Evolutionary conservation across 2,329 filamentous ascomycete genomes (phyloP).

Genomic region (Lasiodiplodia theobromae): DNA sequence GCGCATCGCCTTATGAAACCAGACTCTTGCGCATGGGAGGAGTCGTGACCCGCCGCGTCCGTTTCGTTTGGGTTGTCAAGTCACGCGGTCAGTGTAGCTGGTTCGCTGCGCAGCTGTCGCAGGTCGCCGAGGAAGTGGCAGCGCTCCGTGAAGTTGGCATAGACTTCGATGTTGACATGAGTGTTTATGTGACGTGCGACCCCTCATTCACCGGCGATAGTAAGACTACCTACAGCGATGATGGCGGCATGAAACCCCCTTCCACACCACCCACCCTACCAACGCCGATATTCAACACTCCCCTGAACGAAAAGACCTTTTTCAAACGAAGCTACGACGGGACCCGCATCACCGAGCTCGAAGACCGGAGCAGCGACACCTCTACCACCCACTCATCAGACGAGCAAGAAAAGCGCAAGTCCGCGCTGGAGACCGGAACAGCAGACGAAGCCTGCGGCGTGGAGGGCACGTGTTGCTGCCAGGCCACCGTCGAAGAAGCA

Average conservation of each 20-base stretch:
- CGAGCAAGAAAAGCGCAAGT: not conserved
- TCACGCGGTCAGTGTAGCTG: conserved; percentile 60
- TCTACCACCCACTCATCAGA: conserved; percentile 29
- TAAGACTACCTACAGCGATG: conserved; percentile 38
- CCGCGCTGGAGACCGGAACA: not conserved
- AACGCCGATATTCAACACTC: not conserved
- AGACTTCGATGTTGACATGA: conserved; percentile 57
- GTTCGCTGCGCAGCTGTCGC: conserved; percentile 60
- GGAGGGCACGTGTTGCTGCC: conserved; percentile 58
- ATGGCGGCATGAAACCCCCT: not conserved
- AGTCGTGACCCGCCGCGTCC: conserved; percentile 57
- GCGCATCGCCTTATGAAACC: not conserved
- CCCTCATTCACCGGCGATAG: conserved; percentile 54
- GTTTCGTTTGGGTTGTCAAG: conserved; percentile 67
- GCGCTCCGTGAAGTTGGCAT: conserved; percentile 45
- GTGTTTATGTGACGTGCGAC: conserved; percentile 64
- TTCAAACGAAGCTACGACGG: conserved; percentile 34
- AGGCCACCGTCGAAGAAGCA: conserved; percentile 53
- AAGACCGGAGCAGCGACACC: conserved; percentile 25
- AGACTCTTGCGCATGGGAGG: conserved; percentile 31
- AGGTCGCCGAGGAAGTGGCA: conserved; percentile 53
- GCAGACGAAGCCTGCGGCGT: conserved; percentile 40
- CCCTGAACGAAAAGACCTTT: conserved; percentile 31
- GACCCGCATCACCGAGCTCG: conserved; percentile 38
- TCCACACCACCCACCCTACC: not conserved